These are phyloP conservation scores for Hyaloperonospora brassicae DNA, from an alignment of 352 stramenopile genomes.

Conservation along the genomic window DNA sequence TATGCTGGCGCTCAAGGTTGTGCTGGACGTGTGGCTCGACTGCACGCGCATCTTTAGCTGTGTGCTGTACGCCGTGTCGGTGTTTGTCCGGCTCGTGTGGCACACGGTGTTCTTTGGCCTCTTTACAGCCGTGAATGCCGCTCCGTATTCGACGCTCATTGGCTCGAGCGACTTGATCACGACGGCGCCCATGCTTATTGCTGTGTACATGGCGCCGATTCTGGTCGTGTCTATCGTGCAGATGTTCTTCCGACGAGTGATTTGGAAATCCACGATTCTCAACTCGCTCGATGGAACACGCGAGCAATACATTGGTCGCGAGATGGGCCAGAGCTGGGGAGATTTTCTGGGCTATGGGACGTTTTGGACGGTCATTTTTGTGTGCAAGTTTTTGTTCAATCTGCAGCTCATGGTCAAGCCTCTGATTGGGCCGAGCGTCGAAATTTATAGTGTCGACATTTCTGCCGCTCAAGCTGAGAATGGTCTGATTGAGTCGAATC, in stretches of 20 bases:
- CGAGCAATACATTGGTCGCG: conserved; percentile 75
- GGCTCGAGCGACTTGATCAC: conserved; percentile 54
- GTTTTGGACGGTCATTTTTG: conserved; percentile 79
- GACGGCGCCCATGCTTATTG: conserved; percentile 44
- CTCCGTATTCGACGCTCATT: conserved; percentile 56
- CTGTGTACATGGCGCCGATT: conserved; percentile 55
- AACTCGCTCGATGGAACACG: conserved; percentile 59
- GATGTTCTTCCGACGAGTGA: conserved; percentile 50
- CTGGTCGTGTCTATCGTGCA: conserved; percentile 51
- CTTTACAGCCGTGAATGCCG: conserved; percentile 58
- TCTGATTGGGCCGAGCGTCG: conserved; percentile 92
- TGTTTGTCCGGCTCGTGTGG: conserved; percentile 72
- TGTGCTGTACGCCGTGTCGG: conserved; percentile 42
- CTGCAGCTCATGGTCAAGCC: conserved; percentile 96
- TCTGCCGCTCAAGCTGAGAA: conserved; percentile 35
- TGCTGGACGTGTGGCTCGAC: conserved; percentile 80
- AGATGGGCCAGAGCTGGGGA: conserved; percentile 68
- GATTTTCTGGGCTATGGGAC: conserved; percentile 55
- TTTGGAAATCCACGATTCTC: conserved; percentile 51
- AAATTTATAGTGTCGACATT: conserved; percentile 86
- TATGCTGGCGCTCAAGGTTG: conserved; percentile 54
- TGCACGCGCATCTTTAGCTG: conserved; percentile 62
- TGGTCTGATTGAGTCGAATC: conserved; percentile 54
- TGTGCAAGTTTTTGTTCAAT: conserved; percentile 96
- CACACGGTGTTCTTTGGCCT: conserved; percentile 74